Conservation (phyloP, 2,329 filamentous ascomycete species). For the Gaeumannomyces tritici region DNA sequence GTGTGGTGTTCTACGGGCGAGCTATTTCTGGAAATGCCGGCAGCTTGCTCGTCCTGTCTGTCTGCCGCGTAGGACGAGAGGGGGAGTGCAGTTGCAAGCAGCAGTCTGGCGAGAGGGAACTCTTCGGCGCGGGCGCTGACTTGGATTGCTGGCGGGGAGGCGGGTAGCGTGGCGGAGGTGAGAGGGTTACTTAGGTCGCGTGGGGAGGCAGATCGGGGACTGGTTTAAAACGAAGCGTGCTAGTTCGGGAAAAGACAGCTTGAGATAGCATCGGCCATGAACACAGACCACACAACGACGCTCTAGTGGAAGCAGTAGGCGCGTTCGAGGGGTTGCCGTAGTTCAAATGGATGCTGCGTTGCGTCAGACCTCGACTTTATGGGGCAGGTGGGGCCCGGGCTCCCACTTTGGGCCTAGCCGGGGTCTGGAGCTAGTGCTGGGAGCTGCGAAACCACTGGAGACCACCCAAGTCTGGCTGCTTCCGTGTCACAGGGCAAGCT, state of each 20-base stretch:
- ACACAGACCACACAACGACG: background rate
- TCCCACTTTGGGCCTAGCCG: background rate
- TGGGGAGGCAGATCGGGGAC: background rate
- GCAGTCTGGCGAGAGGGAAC: background rate
- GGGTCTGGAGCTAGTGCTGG: background rate
- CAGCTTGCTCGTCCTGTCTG: background rate
- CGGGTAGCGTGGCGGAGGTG: background rate
- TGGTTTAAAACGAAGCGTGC: no score
- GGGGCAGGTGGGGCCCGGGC: background rate
- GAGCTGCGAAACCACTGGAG: background rate
- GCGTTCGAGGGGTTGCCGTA: background rate
- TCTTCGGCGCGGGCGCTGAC: background rate
- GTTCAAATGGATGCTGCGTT: background rate
- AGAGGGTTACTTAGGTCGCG: background rate
- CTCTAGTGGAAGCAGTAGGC: background rate
- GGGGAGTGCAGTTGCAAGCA: background rate
- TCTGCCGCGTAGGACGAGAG: background rate
- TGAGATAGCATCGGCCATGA: background rate
- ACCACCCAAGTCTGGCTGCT: no score
- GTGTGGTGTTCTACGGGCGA: background rate
- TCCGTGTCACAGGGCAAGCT: background rate
- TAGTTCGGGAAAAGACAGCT: background rate
- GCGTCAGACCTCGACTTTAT: background rate
- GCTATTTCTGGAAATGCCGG: background rate
- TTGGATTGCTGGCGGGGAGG: background rate